Percentiles rank a stretch among this genome's conserved stretches.
These are phyloP conservation scores for Trichomonas gallinae DNA, from an alignment of 208 protist species.

Conservation along the genomic window DNA sequence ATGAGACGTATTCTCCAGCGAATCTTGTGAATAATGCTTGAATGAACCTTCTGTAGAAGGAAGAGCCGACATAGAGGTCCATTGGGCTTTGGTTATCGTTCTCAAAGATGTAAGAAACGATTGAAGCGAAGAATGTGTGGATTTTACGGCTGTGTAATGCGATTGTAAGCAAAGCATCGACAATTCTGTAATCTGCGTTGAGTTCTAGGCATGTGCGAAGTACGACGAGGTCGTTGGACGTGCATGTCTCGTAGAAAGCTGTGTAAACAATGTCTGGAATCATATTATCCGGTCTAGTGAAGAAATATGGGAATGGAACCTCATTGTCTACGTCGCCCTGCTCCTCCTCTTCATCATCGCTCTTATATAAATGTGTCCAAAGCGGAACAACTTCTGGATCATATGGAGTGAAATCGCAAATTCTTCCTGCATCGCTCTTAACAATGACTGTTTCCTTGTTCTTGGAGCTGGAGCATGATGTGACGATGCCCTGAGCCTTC, in stretches of 20 bases:
- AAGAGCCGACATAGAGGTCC: background rate
- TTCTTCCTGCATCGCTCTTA: no score
- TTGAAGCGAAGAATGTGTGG: background rate
- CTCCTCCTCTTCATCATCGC: background rate
- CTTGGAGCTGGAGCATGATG: no score
- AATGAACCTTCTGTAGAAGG: background rate
- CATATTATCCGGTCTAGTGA: background rate
- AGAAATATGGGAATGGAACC: background rate
- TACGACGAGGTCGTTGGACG: background rate
- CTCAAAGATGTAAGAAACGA: background rate
- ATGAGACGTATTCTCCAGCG: background rate
- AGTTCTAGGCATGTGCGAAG: background rate
- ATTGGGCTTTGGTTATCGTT: background rate
- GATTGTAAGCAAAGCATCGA: background rate
- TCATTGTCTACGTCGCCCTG: background rate
- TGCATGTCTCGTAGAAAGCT: background rate
- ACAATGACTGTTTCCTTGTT: no score
- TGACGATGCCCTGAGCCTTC: no score
- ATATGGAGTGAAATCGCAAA: no score
- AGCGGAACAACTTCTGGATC: background rate
- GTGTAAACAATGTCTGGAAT: background rate
- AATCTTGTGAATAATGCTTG: background rate
- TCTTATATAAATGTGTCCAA: no score
- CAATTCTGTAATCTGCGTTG: background rate
- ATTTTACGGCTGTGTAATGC: background rate